Evolutionary conservation across 345 rosid species (phyloP).

Genomic region (Bretschneidera sinensis): DNA sequence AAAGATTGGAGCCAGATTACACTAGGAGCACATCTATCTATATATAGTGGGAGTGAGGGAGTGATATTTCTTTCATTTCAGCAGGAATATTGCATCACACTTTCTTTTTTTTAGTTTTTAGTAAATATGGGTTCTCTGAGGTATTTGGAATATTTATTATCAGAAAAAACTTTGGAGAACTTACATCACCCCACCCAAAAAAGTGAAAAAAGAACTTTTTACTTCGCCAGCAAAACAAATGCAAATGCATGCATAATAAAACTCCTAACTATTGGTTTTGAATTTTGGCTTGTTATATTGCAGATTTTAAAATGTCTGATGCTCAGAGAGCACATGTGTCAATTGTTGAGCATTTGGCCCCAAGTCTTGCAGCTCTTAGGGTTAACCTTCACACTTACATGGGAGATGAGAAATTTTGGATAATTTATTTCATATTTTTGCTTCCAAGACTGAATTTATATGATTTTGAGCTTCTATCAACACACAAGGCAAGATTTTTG

Average conservation of each 20-base stretch:
- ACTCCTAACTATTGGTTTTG: background rate
- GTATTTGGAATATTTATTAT: too few relatives aligned
- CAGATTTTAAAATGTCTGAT: slow-evolving; percentile 60
- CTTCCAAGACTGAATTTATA: slow-evolving; percentile 56
- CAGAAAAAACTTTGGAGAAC: background rate
- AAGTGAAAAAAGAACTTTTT: too few relatives aligned
- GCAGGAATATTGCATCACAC: too few relatives aligned
- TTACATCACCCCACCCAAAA: too few relatives aligned
- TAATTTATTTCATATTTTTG: slow-evolving; percentile 64
- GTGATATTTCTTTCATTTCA: too few relatives aligned
- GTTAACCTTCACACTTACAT: slow-evolving; percentile 31
- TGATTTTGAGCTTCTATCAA: slow-evolving; percentile 58
- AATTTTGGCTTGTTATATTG: slow-evolving; percentile 14
- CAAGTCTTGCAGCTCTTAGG: slow-evolving; percentile 46
- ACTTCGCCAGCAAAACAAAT: background rate
- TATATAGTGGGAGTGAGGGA: too few relatives aligned
- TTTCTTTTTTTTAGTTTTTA: too few relatives aligned
- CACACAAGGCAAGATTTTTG: slow-evolving; percentile 41
- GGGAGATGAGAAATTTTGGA: slow-evolving; percentile 56
- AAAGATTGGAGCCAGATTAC: too few relatives aligned
- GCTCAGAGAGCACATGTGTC: slow-evolving; percentile 52
- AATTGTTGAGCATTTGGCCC: slow-evolving; percentile 51
- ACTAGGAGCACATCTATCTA: too few relatives aligned
- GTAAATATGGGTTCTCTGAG: too few relatives aligned
- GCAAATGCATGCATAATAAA: slow-evolving; percentile 1